These are phyloP conservation scores for Melastoma malabathricum DNA, from an alignment of 345 rosid species.

Conservation along the genomic window DNA sequence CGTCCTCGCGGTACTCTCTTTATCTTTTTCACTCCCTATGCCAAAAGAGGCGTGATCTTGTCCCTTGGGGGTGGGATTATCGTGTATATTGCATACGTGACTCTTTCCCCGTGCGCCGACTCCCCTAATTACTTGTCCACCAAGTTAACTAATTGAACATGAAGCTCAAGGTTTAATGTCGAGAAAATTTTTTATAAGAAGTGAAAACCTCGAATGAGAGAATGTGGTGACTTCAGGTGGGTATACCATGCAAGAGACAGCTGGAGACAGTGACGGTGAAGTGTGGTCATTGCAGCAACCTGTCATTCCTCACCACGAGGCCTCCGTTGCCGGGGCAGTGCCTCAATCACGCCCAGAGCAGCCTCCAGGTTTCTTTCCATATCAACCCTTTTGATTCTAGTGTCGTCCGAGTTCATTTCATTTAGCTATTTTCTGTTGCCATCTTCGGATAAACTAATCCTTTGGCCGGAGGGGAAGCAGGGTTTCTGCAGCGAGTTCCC, in stretches of 20 bases:
- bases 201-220: slow-evolving; percentile 2
- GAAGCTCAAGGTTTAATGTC: not conserved
- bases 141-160: not conserved
- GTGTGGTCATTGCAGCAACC: slow-evolving; percentile 93
- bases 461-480: slow-evolving; percentile 30
- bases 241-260: slow-evolving; percentile 81
- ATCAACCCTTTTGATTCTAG: no score
- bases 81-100: no score
- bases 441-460: no score
- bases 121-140: no score
- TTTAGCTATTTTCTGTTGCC: no score
- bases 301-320: slow-evolving; percentile 76
- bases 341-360: slow-evolving; percentile 46
- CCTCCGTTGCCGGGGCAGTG: slow-evolving; percentile 60
- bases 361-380: slow-evolving; percentile 18
- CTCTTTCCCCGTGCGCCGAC: no score
- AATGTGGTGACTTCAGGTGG: slow-evolving; percentile 32
- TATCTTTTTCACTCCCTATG: not conserved
- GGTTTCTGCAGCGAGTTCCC: slow-evolving; percentile 44
- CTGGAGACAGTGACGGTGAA: slow-evolving; percentile 92
- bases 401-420: no score
- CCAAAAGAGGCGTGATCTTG: not conserved
- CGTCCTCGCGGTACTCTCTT: slow-evolving; percentile 87
- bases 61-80: no score
- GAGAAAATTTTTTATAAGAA: not conserved